These are phyloP conservation scores for Leccinellum albellum DNA, from an alignment of 768 basidiomycete genomes.

Conservation along the genomic window DNA sequence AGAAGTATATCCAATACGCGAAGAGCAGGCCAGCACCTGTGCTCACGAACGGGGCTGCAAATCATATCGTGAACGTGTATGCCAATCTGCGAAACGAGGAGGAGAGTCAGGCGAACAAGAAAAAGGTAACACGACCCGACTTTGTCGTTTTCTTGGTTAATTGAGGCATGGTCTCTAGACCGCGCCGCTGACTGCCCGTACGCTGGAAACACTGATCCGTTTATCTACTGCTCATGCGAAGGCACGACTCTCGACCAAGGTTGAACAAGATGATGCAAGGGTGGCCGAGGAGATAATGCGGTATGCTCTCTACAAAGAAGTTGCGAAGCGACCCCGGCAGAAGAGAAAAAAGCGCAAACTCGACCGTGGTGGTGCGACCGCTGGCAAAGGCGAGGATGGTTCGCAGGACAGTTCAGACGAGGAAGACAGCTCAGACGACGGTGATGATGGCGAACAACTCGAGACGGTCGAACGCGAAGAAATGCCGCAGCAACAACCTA, in stretches of 20 bases:
- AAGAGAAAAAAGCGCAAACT: constrained; percentile 84
- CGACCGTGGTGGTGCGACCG: constrained; percentile 59
- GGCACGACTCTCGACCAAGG: constrained; percentile 80
- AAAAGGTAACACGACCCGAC: constrained; percentile 51
- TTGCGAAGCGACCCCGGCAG: constrained; percentile 66
- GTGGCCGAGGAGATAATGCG: constrained; percentile 94
- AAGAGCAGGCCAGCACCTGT: constrained; percentile 84
- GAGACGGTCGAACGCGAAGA: constrained; percentile 46
- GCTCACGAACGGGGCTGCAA: constrained; percentile 89
- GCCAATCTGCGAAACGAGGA: constrained; percentile 89
- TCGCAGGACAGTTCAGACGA: constrained; percentile 33
- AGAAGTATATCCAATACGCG: constrained; percentile 98
- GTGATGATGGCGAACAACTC: constrained; percentile 40
- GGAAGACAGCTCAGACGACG: constrained; percentile 42
- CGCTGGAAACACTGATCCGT: constrained; percentile 97
- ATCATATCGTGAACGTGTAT: constrained; percentile 91
- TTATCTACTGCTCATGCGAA: constrained; percentile 98
- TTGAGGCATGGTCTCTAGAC: constrained; percentile 53
- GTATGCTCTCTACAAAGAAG: constrained; percentile 97
- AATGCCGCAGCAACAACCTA: constrained; percentile 37
- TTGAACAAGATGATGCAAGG: constrained; percentile 80
- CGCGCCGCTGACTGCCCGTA: constrained; percentile 95
- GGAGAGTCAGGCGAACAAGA: constrained; percentile 75
- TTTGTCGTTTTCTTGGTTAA: not conserved
- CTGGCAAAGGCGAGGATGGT: constrained; percentile 52